Evolutionary conservation across 257 asterid species (phyloP).

Genomic region (Solanum pinnatisectum): DNA sequence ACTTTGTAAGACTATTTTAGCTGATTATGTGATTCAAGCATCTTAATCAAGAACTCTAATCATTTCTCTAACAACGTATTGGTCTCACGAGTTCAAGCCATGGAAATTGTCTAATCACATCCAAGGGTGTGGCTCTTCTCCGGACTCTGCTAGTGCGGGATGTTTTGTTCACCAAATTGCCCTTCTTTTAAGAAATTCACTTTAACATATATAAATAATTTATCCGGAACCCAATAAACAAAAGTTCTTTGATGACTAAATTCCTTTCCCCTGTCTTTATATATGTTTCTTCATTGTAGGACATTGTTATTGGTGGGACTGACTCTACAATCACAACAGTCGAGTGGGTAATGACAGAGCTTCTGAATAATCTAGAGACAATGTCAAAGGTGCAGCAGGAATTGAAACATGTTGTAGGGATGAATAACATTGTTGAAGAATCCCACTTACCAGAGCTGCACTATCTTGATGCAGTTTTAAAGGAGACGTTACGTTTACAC

Average conservation of each 20-base stretch:
- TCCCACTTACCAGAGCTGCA: slow-evolving; percentile 22
- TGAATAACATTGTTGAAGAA: slow-evolving; percentile 27
- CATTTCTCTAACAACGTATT: too few species aligned
- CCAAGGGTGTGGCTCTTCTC: too few species aligned
- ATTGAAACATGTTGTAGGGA: slow-evolving; percentile 19
- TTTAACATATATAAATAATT: too few species aligned
- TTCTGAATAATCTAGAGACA: slow-evolving; percentile 9
- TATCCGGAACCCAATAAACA: background rate
- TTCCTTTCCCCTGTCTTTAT: background rate
- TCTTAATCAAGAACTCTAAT: too few species aligned
- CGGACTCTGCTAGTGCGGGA: too few species aligned
- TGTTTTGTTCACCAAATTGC: too few species aligned
- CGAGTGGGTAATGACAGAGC: slow-evolving; percentile 31
- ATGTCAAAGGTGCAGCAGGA: slow-evolving; percentile 24
- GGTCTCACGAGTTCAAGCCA: too few species aligned
- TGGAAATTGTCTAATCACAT: too few species aligned
- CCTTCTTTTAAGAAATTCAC: too few species aligned
- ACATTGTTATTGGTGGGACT: slow-evolving; percentile 22
- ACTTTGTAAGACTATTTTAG: too few species aligned
- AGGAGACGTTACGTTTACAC: slow-evolving; percentile 33
- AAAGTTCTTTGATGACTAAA: background rate
- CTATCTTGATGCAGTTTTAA: slow-evolving; percentile 28
- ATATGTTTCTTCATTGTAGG: slow-evolving; percentile 1
- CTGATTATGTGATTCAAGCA: too few species aligned
- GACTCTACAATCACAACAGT: slow-evolving; percentile 24